Evolutionary conservation across 106 monocot genomes (phyloP), one percentile per base, ranked within the genome.

Genomic region (Dendrobium nobile): DNA sequence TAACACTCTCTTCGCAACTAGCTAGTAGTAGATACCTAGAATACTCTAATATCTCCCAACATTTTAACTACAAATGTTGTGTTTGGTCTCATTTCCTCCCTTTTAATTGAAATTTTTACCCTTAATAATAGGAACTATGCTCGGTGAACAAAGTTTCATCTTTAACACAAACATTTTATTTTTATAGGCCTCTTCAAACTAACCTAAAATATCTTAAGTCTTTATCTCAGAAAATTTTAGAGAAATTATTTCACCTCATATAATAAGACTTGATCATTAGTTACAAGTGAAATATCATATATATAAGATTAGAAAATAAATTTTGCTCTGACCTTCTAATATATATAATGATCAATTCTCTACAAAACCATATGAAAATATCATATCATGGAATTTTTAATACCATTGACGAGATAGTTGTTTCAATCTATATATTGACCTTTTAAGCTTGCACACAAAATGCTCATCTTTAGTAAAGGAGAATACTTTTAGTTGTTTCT

Each of bases 391-490:
- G 37, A 37, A 37, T 37, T 37, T 37, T 37, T 37, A 37, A 37
- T 37, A 37, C 78, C 78, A 78, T 78, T 78, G 48, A 19, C 59
- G 24, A 19, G 78, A 59, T 8, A 56, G 0, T 78, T 78, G 78
- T 19, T 78, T 59, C 7, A 78, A 47, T 78, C 55, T 28, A 78
- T 78, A 78, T 59, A 78, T 55, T 13, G 58, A 78, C 17, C 17
- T 78, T 16, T 40, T 56, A 5, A 61, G 40, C 18, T 37, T 78
- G 45, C 78, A 78, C 16, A 78, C 78, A 8, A 55, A 22, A 9
- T 78, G 15, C 55, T 78, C 28, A 2, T 55, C 54, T 56, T 54
- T 54, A 26, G 1, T 31, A 55, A 0, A 16, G 7, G 31, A 27
- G 37, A 78, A 78, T 33, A 59, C 58, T 13, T 27, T 31, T 11